Conservation (phyloP, 1,284 basidiomycete species). For the Ustilago shanxiensis region DNA sequence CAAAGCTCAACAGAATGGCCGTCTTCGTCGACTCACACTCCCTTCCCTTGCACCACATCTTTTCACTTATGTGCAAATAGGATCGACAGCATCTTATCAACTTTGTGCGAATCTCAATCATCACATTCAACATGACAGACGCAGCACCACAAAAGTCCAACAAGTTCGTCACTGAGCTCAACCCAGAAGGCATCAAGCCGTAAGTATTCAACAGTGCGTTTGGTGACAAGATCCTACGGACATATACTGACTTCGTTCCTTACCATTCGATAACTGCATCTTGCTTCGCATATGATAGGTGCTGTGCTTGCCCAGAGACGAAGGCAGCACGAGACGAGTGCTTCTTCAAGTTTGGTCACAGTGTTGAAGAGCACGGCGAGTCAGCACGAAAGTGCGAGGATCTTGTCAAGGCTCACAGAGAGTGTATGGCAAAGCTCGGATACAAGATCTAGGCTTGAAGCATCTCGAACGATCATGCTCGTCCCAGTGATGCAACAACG, state of each 20-base stretch:
- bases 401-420: slow-evolving; percentile 82
- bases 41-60: background rate
- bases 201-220: slow-evolving; percentile 73
- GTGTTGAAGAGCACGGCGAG: slow-evolving; percentile 74
- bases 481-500: background rate
- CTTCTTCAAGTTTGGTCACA: slow-evolving; percentile 79
- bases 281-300: slow-evolving; percentile 72
- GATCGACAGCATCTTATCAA: background rate
- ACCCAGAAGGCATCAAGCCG: slow-evolving; percentile 92
- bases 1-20: background rate
- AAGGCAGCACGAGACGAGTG: slow-evolving; percentile 92
- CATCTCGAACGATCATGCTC: background rate
- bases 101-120: background rate
- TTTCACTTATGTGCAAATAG: no score
- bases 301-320: slow-evolving; percentile 94
- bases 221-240: background rate
- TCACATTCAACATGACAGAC: slow-evolving; percentile 25
- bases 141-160: slow-evolving; percentile 46
- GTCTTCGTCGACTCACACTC: background rate
- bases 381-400: slow-evolving; percentile 84
- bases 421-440: slow-evolving; percentile 83
- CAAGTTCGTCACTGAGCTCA: slow-evolving; percentile 73
- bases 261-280: background rate
- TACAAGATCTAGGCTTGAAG: slow-evolving; percentile 61
- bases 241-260: background rate